Evolutionary conservation across 176 grass and related monocot species (phyloP).

Genomic region (Elaeis guineensis): DNA sequence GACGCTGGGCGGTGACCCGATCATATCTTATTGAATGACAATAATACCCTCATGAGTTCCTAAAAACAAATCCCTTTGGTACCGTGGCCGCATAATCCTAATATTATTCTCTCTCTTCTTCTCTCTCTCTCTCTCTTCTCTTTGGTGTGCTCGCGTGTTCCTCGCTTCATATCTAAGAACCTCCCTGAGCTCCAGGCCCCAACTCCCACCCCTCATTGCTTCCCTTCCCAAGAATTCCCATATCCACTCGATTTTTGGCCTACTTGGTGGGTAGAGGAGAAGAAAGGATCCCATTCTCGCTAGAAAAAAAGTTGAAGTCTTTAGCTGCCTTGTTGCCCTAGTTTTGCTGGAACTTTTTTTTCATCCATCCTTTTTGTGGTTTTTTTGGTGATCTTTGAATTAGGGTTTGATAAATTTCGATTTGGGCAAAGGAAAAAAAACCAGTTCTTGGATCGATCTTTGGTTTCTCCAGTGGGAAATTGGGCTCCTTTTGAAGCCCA

Average conservation of each 20-base stretch:
- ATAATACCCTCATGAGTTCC: too few relatives aligned
- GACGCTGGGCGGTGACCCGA: too few relatives aligned
- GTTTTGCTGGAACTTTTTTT: neutral
- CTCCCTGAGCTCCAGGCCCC: too few relatives aligned
- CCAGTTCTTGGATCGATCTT: conserved; percentile 12
- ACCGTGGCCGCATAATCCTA: conserved; percentile 8
- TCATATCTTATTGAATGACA: too few relatives aligned
- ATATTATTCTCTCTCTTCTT: neutral
- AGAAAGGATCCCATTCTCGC: neutral
- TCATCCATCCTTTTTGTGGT: neutral
- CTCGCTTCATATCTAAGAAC: conserved; percentile 11
- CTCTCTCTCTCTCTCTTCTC: neutral
- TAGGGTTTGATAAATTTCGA: conserved; percentile 3
- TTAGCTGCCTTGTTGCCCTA: neutral
- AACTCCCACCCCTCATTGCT: neutral
- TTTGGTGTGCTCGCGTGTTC: neutral
- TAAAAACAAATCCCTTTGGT: too few relatives aligned
- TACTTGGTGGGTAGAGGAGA: too few relatives aligned
- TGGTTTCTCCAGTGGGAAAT: neutral
- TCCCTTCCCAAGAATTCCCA: neutral
- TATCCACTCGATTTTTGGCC: neutral
- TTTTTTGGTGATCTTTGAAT: neutral
- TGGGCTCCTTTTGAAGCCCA: neutral
- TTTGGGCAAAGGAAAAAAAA: conserved; percentile 6
- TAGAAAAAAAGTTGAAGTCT: neutral